phyloP scores from a whole-genome alignment of 106 monocot genomes.

The Dendrobium chrysotoxum region DNA sequence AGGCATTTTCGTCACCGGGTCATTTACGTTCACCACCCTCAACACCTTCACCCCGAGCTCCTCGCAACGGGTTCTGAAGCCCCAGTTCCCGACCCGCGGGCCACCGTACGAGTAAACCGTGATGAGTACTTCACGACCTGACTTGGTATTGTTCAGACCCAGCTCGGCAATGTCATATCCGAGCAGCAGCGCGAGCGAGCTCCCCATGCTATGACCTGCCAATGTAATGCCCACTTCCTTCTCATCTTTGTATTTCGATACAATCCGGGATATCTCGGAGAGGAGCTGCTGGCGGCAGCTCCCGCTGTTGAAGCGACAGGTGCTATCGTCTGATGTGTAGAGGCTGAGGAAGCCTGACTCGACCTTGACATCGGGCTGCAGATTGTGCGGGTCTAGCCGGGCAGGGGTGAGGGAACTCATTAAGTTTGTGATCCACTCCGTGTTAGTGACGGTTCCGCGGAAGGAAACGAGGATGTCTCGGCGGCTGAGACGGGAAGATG shows the following conservation, averaged over 20 bases:
- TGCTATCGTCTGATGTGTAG: conserved; percentile 43
- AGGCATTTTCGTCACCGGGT: conserved; percentile 56
- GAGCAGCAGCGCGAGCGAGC: conserved; percentile 42
- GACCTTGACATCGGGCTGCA: conserved; percentile 38
- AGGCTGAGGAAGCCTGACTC: conserved; percentile 51
- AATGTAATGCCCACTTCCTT: conserved; percentile 45
- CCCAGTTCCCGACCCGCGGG: conserved; percentile 54
- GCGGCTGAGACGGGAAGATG: conserved; percentile 20
- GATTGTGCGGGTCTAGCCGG: conserved; percentile 33
- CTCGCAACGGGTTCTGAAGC: conserved; percentile 49
- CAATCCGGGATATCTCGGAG: conserved; percentile 25
- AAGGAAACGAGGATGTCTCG: conserved; percentile 41
- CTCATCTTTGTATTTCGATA: conserved; percentile 15
- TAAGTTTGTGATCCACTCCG: conserved; percentile 49
- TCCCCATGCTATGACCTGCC: conserved; percentile 73
- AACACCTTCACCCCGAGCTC: conserved; percentile 66
- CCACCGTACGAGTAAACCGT: conserved; percentile 58
- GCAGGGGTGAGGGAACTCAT: conserved; percentile 46
- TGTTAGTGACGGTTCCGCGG: conserved; percentile 41
- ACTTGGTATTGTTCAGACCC: conserved; percentile 22
- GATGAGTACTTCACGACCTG: conserved; percentile 10
- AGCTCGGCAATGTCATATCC: conserved; percentile 67
- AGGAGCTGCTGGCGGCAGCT: conserved; percentile 56
- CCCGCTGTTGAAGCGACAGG: conserved; percentile 22
- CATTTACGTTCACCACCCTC: conserved; percentile 53